Evolutionary conservation across 2,329 filamentous ascomycete genomes (phyloP).

Genomic region (Cercospora janseana): DNA sequence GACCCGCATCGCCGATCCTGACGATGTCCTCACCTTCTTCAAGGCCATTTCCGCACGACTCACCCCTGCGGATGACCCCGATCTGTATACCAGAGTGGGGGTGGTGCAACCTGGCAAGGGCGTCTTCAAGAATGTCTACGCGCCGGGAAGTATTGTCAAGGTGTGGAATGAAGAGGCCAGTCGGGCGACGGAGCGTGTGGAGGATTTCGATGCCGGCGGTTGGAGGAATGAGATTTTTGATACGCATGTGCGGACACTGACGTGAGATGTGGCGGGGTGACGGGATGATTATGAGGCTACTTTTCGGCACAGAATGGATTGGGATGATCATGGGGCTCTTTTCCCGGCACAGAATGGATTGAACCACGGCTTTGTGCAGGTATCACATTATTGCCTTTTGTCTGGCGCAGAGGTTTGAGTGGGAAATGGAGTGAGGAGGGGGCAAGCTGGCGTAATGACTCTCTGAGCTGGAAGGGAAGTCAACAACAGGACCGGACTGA

Average conservation of each 20-base stretch:
- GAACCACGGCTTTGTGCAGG: no score
- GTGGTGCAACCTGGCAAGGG: slow-evolving; percentile 60
- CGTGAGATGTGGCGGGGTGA: slow-evolving; percentile 12
- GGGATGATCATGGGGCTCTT: no score
- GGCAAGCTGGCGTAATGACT: no score
- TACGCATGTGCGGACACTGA: slow-evolving; percentile 30
- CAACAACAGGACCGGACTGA: no score
- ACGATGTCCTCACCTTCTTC: slow-evolving; percentile 77
- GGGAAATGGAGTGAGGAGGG: no score
- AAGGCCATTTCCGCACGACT: slow-evolving; percentile 77
- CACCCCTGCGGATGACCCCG: slow-evolving; percentile 68
- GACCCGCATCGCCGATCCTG: slow-evolving; percentile 75
- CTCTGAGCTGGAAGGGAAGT: no score
- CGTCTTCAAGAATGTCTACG: slow-evolving; percentile 80
- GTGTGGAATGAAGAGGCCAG: slow-evolving; percentile 81
- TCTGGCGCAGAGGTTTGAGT: no score
- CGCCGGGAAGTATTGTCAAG: slow-evolving; percentile 83
- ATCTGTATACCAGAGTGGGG: slow-evolving; percentile 72
- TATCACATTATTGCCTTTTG: no score
- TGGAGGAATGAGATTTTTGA: slow-evolving; percentile 88
- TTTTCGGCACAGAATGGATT: no score
- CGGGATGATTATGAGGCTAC: no score
- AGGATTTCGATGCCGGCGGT: slow-evolving; percentile 67
- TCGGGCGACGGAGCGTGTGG: slow-evolving; percentile 68
- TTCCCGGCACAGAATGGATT: no score